Evolutionary conservation across 1,284 basidiomycete genomes (phyloP).

Genomic region (Pseudomicrostroma phylloplanum): DNA sequence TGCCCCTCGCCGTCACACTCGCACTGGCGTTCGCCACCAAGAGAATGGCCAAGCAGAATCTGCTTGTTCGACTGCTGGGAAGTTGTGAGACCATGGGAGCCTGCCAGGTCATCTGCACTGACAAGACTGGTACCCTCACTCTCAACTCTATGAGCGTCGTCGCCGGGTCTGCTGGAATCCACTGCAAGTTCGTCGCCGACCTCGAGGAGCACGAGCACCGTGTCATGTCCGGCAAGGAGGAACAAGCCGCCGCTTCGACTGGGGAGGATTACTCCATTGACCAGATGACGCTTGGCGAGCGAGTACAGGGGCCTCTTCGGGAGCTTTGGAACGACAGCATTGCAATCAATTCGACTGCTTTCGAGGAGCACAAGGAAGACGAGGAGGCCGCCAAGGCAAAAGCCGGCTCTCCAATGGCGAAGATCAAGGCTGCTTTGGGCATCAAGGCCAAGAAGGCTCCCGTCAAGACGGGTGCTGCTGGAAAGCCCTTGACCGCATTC

Average conservation of each 20-base stretch:
- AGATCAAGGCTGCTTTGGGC: not conserved
- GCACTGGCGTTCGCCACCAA: constrained; percentile 95
- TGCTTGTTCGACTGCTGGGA: constrained; percentile 87
- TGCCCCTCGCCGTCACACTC: constrained; percentile 91
- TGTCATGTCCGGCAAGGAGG: constrained; percentile 61
- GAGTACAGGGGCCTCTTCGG: constrained; percentile 62
- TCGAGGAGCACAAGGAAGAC: constrained; percentile 62
- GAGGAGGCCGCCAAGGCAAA: constrained; percentile 53
- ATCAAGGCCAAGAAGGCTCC: constrained; percentile 8
- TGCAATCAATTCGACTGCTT: constrained; percentile 90
- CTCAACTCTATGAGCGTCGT: constrained; percentile 94
- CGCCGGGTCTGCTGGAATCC: constrained; percentile 84
- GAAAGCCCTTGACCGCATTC: constrained; percentile 54
- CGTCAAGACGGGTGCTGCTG: constrained; percentile 28
- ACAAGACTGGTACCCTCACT: constrained; percentile 79
- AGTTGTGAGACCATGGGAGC: constrained; percentile 99
- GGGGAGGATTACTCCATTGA: constrained; percentile 76
- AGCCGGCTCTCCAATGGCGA: not conserved
- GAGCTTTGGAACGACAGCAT: constrained; percentile 77
- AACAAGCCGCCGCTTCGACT: constrained; percentile 11
- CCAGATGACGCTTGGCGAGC: constrained; percentile 56
- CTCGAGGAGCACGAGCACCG: constrained; percentile 69
- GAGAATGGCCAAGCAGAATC: constrained; percentile 88
- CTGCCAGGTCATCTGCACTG: constrained; percentile 89
- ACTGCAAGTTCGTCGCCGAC: constrained; percentile 81